Evolutionary conservation across 148 eudicot genomes (phyloP), one percentile per base, ranked within the genome.

Genomic region (Fallopia convolvulus): DNA sequence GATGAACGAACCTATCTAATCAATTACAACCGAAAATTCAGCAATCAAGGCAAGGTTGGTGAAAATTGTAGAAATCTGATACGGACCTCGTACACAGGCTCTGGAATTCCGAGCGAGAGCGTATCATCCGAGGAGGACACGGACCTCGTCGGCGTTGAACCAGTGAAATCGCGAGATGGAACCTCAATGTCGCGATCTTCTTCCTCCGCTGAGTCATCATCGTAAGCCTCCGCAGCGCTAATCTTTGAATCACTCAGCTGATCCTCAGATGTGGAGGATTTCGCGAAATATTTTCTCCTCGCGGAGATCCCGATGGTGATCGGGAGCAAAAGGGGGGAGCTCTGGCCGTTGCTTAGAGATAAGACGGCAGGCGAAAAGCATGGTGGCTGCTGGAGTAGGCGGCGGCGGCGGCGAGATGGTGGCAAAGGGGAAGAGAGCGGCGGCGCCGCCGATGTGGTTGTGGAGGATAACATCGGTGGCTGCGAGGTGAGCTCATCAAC

Each of bases 41-140:
- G 23, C 60, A 55, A 55, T 55, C 23, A 55, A 55, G 7, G 60
- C 23, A 5, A 55, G 21, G 26, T 18, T 55, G 60, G 26, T n/a
- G 21, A 55, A 55, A 55, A n/a, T 17, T 55, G 60, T 23, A 55
- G 60, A 55, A 55, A 55, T 55, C 21, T 1, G 60, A n/a, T 17
- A 55, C 60, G 36, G 36, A 94, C 98, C 98, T 92, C 93, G 70
- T 94, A 92, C 75, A 94, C 89, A 18, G 95, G 97, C 78, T 94
- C 97, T 15, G 95, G 98, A 80, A 92, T 89, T 46, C 97, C 94
- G 1, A 90, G 88, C 0, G 87, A 84, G 6, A 88, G 83, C 78
- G 89, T 78, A 72, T 89, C 88, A 48, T 84, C 71, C 52, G 40
- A 3, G 52, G 78, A 14, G 55, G 44, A 26, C 42, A 36, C 26